These are phyloP conservation scores for Ophiostoma triangulosporum DNA, from an alignment of 2,329 filamentous ascomycete species.

Conservation along the genomic window DNA sequence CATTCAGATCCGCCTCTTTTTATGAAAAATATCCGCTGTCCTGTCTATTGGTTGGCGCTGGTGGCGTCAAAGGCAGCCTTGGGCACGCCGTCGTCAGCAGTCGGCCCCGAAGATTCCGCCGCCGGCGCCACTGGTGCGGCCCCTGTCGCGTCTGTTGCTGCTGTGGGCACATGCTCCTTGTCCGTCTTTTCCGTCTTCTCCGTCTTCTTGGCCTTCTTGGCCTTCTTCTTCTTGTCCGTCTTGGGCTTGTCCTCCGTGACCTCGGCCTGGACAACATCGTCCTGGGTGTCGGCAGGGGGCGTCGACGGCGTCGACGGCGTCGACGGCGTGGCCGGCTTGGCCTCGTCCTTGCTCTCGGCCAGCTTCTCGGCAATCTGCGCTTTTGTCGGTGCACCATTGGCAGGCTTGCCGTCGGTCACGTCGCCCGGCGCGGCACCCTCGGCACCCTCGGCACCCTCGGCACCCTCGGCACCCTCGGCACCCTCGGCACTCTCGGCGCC, in stretches of 20 bases:
- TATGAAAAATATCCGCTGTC: neutral
- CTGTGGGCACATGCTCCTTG: neutral
- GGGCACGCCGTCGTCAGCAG: neutral
- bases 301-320: too few species aligned
- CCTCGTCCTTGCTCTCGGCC: neutral
- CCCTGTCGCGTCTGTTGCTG: neutral
- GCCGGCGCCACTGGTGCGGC: neutral
- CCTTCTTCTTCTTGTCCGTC: neutral
- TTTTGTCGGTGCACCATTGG: neutral
- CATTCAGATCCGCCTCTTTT: neutral
- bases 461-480: neutral
- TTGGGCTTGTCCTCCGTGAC: neutral
- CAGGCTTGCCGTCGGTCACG: neutral
- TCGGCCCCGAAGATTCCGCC: neutral
- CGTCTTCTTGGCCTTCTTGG: neutral
- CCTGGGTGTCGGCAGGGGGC: neutral
- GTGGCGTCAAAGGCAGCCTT: constrained; percentile 1
- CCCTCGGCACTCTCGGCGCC: neutral
- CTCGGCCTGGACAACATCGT: neutral
- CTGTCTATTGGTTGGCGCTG: neutral
- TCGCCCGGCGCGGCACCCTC: neutral
- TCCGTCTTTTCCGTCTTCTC: neutral
- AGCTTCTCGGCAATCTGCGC: neutral
- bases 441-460: neutral
- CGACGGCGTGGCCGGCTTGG: neutral